Conservation (phyloP, 2,329 filamentous ascomycete species). For the Tolypocladium guangdongense region DNA sequence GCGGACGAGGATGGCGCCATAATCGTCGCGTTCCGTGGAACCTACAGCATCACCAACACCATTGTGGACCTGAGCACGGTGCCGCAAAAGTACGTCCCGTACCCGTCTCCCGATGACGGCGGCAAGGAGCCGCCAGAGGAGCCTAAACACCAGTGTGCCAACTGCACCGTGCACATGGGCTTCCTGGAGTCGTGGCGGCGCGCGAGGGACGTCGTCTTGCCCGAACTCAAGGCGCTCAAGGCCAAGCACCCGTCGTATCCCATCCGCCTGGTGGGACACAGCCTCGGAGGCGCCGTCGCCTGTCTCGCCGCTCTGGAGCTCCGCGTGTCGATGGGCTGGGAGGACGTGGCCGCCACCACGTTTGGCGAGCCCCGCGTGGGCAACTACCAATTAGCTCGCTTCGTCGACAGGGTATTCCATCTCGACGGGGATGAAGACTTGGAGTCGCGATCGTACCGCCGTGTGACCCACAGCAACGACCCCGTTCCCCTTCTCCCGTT, state of each 20-base stretch:
- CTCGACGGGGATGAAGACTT: slow-evolving; percentile 21
- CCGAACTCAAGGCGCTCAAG: slow-evolving; percentile 49
- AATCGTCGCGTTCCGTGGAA: slow-evolving; percentile 83
- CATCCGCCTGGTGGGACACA: slow-evolving; percentile 78
- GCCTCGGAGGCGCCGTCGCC: slow-evolving; percentile 84
- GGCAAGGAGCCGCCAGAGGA: slow-evolving; percentile 20
- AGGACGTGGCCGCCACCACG: slow-evolving; percentile 68
- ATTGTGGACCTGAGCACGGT: slow-evolving; percentile 82
- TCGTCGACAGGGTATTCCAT: slow-evolving; percentile 42
- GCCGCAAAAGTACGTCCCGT: slow-evolving; percentile 84
- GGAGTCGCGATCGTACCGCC: slow-evolving; percentile 45
- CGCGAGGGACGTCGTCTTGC: slow-evolving; percentile 59
- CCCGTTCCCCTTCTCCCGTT: slow-evolving; percentile 83
- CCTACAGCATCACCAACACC: slow-evolving; percentile 87
- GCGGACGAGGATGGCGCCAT: slow-evolving; percentile 35
- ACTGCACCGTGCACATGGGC: slow-evolving; percentile 88
- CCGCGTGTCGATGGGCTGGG: slow-evolving; percentile 58
- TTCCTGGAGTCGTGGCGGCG: slow-evolving; percentile 79
- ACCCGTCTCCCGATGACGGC: slow-evolving; percentile 48
- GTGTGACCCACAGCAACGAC: slow-evolving; percentile 78
- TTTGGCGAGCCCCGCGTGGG: slow-evolving; percentile 77
- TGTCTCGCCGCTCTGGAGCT: slow-evolving; percentile 79
- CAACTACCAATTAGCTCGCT: slow-evolving; percentile 43
- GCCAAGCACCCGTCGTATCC: slow-evolving; percentile 57
- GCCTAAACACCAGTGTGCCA: slow-evolving; percentile 52